These are phyloP conservation scores for Kalaharituber pfeilii DNA, from an alignment of 2,329 filamentous ascomycete species.

Conservation along the genomic window DNA sequence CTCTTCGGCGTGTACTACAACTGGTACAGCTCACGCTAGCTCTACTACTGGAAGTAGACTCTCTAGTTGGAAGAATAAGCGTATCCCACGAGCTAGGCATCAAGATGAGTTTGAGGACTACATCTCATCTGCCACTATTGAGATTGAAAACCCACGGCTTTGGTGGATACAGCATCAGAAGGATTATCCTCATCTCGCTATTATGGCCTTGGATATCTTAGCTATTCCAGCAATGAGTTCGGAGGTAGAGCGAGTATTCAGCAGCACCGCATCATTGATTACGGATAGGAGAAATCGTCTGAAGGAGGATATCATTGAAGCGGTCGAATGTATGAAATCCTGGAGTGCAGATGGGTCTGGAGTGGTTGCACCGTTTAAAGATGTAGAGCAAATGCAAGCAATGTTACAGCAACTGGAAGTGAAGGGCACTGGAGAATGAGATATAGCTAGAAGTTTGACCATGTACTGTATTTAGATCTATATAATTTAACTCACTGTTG, in stretches of 20 bases:
- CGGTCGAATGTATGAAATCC: slow-evolving; percentile 1
- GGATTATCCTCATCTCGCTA: neutral
- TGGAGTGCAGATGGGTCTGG: slow-evolving; percentile 1
- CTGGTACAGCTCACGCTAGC: neutral
- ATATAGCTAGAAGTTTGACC: too few species aligned
- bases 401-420: neutral
- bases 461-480: too few species aligned
- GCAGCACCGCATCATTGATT: slow-evolving; percentile 6
- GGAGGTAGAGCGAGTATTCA: slow-evolving; percentile 10
- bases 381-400: neutral
- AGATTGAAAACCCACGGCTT: neutral
- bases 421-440: neutral
- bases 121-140: neutral
- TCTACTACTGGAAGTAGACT: neutral
- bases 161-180: neutral
- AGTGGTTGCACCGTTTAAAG: neutral
- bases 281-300: slow-evolving; percentile 4
- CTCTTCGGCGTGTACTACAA: neutral
- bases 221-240: slow-evolving; percentile 8
- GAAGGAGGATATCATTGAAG: slow-evolving; percentile 4
- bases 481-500: too few species aligned
- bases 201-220: slow-evolving; percentile 3
- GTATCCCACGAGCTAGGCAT: too few species aligned
- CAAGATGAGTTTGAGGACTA: too few species aligned
- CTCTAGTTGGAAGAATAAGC: neutral